Conservation (phyloP, 805 yeast species). For the Ogataea trehaloabstinens region DNA sequence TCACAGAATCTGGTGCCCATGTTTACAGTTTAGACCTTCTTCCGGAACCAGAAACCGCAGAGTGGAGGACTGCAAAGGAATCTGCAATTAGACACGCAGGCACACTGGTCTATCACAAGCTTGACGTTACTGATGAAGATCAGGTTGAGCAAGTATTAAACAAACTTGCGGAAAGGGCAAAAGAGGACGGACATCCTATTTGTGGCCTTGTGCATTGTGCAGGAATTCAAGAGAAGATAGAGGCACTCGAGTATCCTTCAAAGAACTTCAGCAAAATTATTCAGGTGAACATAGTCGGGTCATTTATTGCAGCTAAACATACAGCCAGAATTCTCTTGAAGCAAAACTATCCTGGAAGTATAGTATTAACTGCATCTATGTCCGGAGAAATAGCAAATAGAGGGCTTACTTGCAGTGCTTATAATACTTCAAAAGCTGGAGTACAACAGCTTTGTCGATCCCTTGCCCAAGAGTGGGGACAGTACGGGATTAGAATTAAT, state of each 20-base stretch:
- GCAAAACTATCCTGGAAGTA: conserved; percentile 36
- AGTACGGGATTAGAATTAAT: conserved; percentile 51
- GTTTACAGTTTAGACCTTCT: conserved; percentile 12
- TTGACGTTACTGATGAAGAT: conserved; percentile 16
- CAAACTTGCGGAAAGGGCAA: conserved; percentile 9
- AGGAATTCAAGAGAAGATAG: conserved; percentile 16
- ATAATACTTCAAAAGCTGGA: conserved; percentile 48
- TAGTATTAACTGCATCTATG: conserved; percentile 53
- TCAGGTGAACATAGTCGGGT: conserved; percentile 15
- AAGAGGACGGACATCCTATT: conserved; percentile 12
- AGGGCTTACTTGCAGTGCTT: conserved; percentile 47
- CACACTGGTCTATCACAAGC: conserved; percentile 7
- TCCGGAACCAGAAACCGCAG: conserved; percentile 10
- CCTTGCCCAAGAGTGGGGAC: conserved; percentile 46
- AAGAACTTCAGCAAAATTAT: conserved; percentile 11
- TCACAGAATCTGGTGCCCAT: conserved; percentile 17
- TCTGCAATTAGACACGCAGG: conserved; percentile 12
- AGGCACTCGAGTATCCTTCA: conserved; percentile 16
- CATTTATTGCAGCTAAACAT: conserved; percentile 19
- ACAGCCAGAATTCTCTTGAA: conserved; percentile 13
- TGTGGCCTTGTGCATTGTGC: conserved; percentile 17
- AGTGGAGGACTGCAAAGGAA: conserved; percentile 13
- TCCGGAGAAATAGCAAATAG: conserved; percentile 51
- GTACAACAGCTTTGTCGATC: conserved; percentile 45
- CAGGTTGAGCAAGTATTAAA: conserved; percentile 9